Evolutionary conservation across 352 stramenopile genomes (phyloP).

Genomic region (Ophiocytium majus): DNA sequence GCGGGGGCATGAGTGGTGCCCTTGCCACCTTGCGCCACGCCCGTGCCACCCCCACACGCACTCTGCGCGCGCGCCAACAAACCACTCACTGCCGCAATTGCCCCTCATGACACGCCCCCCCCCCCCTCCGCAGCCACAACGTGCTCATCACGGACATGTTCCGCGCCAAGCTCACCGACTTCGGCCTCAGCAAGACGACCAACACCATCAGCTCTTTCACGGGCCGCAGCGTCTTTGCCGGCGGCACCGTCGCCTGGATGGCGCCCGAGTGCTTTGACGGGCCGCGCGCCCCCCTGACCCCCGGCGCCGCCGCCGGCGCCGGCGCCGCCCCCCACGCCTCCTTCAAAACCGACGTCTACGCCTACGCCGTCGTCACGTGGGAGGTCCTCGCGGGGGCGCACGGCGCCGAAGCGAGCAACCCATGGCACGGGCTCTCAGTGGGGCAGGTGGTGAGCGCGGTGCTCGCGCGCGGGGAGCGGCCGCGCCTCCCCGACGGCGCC

Average conservation of each 20-base stretch:
- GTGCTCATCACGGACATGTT: not conserved
- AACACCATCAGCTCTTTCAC: not conserved
- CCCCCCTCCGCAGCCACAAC: not conserved
- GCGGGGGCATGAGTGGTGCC: too few species aligned
- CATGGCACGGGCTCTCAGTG: not conserved
- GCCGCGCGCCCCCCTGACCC: not conserved
- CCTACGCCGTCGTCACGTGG: not conserved
- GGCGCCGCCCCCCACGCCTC: not conserved
- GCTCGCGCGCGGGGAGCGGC: not conserved
- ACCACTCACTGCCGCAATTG: too few species aligned
- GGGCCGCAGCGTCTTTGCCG: not conserved
- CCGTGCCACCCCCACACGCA: too few species aligned
- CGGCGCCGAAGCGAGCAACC: not conserved
- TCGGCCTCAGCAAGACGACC: not conserved
- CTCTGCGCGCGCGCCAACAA: too few species aligned
- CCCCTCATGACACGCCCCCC: not conserved
- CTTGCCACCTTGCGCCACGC: too few species aligned
- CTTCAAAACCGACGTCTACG: constrained; percentile 15
- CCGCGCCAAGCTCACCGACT: not conserved
- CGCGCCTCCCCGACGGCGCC: not conserved
- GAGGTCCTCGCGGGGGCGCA: not conserved
- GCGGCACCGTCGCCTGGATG: constrained; percentile 6
- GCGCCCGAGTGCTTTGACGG: constrained; percentile 2
- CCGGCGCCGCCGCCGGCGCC: too few species aligned
- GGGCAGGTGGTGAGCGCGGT: not conserved